Evolutionary conservation across 306 rosid genomes (phyloP), one percentile per base, ranked within the genome.

Genomic region (Crotalaria pallida): DNA sequence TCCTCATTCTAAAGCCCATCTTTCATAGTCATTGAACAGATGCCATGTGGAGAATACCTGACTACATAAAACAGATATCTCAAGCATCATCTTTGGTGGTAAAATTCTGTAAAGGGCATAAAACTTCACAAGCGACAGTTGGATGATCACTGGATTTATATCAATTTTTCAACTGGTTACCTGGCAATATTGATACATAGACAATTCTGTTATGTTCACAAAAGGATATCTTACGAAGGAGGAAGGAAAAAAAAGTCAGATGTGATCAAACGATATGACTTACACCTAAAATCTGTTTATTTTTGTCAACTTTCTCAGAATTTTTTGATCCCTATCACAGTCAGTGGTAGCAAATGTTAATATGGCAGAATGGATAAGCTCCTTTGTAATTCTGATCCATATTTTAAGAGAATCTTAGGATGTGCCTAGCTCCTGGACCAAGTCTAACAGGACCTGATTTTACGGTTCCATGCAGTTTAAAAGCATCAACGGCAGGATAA

Each of bases 361-460:
- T 76, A 87, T 74, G 22, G 90, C 78, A 63, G 87, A 86, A 77
- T 52, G 84, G 72, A 75, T 78, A 3, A 3, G 76, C 78, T 71
- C 77, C 72, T 47, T 68, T 65, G 60, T 61, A 69, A 69, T 83
- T 86, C 59, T 62, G 65, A 77, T 85, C 89, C 76, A 81, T 23
- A 44, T 61, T 71, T 74, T 76, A 93, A 43, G 83, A 88, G 18
- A 96, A 91, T 58, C 85, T 89, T 67, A 88, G 65, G 77, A 90
- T 89, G 80, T 88, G 96, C 83, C 82, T 90, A 61, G 96, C 85
- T 76, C 96, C 92, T 61, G 97, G 86, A 57, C 85, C 73, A 57
- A 84, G 83, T 79, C 88, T 92, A 41, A 84, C 67, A 52, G 97
- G 97, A 67, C 97, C 90, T 40, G 94, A 52, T 67, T 79, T 88